Evolutionary conservation across 768 basidiomycete genomes (phyloP).

Genomic region (Pseudohyphozyma bogoriensis): DNA sequence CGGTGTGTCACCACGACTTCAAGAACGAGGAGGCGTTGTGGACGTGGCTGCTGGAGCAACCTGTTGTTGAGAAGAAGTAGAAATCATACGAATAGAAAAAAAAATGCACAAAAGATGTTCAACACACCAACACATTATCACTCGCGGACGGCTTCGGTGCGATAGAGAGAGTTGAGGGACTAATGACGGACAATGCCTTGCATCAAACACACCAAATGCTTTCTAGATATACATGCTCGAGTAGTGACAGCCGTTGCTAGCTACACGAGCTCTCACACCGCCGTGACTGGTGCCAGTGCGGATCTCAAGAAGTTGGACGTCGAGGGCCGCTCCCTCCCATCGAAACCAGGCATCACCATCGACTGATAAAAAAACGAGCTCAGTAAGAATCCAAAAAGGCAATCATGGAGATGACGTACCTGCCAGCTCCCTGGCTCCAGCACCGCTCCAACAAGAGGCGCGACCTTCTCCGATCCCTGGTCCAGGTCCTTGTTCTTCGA

Average conservation of each 20-base stretch:
- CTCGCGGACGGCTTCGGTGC: too few species aligned
- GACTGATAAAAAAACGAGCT: not conserved
- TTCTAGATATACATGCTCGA: too few species aligned
- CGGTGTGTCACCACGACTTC: conserved; percentile 86
- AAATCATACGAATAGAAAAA: too few species aligned
- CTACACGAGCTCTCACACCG: too few species aligned
- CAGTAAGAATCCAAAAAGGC: not conserved
- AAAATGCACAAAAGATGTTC: too few species aligned
- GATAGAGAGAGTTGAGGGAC: too few species aligned
- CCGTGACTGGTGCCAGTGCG: too few species aligned
- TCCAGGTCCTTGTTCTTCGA: not conserved
- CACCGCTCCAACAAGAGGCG: not conserved
- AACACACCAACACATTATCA: too few species aligned
- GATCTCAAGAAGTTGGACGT: not conserved
- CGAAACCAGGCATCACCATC: not conserved
- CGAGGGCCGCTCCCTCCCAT: not conserved
- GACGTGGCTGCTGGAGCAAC: conserved; percentile 56
- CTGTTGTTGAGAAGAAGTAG: not conserved
- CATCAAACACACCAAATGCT: too few species aligned
- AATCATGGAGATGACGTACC: not conserved
- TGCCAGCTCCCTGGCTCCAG: not conserved
- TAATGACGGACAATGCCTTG: too few species aligned
- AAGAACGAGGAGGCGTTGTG: conserved; percentile 68
- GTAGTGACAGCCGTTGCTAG: too few species aligned
- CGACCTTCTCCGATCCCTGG: not conserved